Percentiles rank a stretch among this genome's conserved stretches.
Evolutionary conservation across 2,329 filamentous ascomycete genomes (phyloP).

Genomic region (Davidsoniella eucalypti): DNA sequence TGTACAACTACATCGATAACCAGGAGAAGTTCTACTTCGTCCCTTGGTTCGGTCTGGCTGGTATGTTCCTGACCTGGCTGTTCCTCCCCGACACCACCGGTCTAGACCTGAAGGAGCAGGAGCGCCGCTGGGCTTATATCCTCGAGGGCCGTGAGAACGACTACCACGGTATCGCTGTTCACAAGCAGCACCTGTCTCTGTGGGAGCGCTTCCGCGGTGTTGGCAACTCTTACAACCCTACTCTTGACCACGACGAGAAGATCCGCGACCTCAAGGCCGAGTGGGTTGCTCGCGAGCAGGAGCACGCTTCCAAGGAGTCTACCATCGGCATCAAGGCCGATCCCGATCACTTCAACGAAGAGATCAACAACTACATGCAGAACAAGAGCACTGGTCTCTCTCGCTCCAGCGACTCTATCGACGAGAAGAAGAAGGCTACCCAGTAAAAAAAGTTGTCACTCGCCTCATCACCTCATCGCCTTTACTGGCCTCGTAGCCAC

Average conservation of each 20-base stretch:
- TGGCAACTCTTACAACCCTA: conserved; percentile 68
- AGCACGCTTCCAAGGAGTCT: conserved; percentile 31
- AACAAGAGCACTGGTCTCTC: conserved; percentile 1
- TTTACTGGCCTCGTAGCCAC: not conserved
- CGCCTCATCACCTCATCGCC: not conserved
- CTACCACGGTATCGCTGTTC: conserved; percentile 86
- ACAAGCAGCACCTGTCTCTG: conserved; percentile 70
- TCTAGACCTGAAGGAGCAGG: conserved; percentile 91
- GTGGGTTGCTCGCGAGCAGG: conserved; percentile 37
- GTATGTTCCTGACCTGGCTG: conserved; percentile 64
- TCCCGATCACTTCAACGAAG: conserved; percentile 14
- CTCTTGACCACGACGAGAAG: conserved; percentile 67
- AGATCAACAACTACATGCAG: conserved; percentile 12
- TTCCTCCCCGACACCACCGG: conserved; percentile 96
- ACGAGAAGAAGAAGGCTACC: conserved; percentile 8
- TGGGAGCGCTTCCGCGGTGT: conserved; percentile 73
- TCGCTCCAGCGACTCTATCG: conserved; percentile 4
- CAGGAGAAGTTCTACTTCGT: conserved; percentile 81
- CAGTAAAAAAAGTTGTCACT: not conserved
- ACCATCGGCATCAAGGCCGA: conserved; percentile 23
- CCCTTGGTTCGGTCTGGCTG: conserved; percentile 84
- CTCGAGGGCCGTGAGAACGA: conserved; percentile 59
- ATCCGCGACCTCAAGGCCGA: conserved; percentile 62
- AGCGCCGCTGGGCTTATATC: conserved; percentile 82
- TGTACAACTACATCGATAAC: conserved; percentile 88